phyloP scores from a whole-genome alignment of 2,329 filamentous ascomycete species.

The Myotisia sp. region DNA sequence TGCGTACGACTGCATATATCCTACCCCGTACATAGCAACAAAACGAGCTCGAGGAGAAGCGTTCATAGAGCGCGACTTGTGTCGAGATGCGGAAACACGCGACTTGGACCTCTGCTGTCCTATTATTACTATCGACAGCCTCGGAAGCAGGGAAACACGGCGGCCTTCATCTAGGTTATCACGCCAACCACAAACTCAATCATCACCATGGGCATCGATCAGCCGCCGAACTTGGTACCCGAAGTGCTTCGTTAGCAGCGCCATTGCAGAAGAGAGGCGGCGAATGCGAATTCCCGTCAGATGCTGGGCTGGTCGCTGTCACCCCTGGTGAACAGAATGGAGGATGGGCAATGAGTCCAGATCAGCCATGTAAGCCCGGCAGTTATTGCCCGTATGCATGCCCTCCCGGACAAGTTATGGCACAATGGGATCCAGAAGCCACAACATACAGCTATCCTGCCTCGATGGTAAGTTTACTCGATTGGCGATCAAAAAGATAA shows the following conservation, averaged over 20 bases:
- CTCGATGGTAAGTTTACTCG: conserved; percentile 49
- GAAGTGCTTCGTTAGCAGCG: conserved; percentile 15
- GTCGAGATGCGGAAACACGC: conserved; percentile 2
- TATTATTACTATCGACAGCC: not conserved
- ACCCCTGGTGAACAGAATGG: conserved; percentile 51
- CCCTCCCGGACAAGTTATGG: conserved; percentile 59
- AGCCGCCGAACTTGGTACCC: conserved; percentile 8
- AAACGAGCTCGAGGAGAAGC: too few relatives aligned
- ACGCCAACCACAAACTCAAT: conserved; percentile 1
- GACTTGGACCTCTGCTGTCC: conserved; percentile 2
- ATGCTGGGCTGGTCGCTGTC: conserved; percentile 52
- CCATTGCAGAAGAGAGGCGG: conserved; percentile 40
- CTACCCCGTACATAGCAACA: too few relatives aligned
- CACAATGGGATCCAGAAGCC: conserved; percentile 61
- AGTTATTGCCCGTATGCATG: conserved; percentile 66
- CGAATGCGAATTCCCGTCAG: conserved; percentile 51
- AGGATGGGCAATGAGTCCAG: conserved; percentile 68
- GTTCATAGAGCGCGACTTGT: too few relatives aligned
- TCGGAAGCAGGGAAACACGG: conserved; percentile 17
- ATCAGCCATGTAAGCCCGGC: conserved; percentile 52
- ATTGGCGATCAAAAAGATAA: not conserved
- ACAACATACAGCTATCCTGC: conserved; percentile 51
- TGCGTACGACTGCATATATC: too few relatives aligned
- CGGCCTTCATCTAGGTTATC: conserved; percentile 20
- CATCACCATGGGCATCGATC: conserved; percentile 14